Percentiles rank a stretch among this genome's conserved stretches.
Conservation (phyloP, 1,284 basidiomycete species). For the Marasmius oreades region DNA sequence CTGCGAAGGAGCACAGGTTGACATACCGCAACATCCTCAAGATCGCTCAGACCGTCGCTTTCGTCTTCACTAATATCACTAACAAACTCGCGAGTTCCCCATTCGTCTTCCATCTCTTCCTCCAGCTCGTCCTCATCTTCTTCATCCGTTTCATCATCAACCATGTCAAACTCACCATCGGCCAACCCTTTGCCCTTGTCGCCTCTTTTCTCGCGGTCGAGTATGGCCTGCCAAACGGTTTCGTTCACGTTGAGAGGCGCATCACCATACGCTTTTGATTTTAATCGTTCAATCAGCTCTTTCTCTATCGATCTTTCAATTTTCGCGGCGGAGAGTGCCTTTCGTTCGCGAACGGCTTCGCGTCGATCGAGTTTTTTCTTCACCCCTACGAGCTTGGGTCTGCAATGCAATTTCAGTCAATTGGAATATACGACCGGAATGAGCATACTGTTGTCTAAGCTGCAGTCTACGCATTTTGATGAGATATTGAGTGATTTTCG, state of each 20-base stretch:
- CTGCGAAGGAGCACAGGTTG: conserved; percentile 1
- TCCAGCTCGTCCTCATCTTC: conserved; percentile 64
- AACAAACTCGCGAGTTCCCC: conserved; percentile 80
- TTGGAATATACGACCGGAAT: conserved; percentile 1
- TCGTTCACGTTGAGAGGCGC: conserved; percentile 98
- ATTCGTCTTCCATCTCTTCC: conserved; percentile 54
- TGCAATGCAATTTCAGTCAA: conserved; percentile 27
- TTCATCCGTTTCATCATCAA: conserved; percentile 40
- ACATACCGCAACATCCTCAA: conserved; percentile 66
- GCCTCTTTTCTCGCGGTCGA: conserved; percentile 72
- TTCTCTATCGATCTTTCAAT: conserved; percentile 96
- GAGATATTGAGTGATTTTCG: conserved; percentile 98
- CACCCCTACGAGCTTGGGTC: conserved; percentile 90
- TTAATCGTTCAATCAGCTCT: conserved; percentile 92
- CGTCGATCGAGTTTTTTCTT: conserved; percentile 98
- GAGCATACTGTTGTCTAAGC: conserved; percentile 82
- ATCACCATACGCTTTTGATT: conserved; percentile 97
- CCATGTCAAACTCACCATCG: conserved; percentile 47
- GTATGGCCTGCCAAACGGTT: conserved; percentile 88
- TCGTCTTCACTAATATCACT: conserved; percentile 76
- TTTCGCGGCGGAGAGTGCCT: conserved; percentile 92
- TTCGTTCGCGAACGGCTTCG: conserved; percentile 89
- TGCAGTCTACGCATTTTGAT: conserved; percentile 96
- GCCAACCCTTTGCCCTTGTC: conserved; percentile 39
- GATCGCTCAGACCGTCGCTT: conserved; percentile 57